Percentiles rank a stretch among this genome's conserved stretches.
Evolutionary conservation across 2,329 filamentous ascomycete genomes (phyloP).

Genomic region (Venturia oleaginea): DNA sequence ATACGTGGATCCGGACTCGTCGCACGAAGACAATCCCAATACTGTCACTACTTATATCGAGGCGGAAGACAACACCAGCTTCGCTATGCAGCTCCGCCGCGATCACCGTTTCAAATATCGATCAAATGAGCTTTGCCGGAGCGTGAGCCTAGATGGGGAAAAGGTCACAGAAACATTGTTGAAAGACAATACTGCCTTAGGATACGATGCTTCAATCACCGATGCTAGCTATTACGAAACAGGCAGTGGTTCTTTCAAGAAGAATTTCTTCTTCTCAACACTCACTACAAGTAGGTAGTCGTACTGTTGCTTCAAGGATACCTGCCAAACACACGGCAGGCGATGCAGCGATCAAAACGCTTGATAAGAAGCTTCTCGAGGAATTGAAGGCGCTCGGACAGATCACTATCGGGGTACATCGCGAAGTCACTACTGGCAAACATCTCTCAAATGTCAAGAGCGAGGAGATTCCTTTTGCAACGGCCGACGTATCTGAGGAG

Average conservation of each 20-base stretch:
- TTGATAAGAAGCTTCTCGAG: background rate
- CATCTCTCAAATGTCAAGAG: background rate
- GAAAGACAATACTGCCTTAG: background rate
- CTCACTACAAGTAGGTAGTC: background rate
- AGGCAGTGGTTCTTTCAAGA: background rate
- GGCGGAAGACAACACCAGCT: background rate
- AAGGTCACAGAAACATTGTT: background rate
- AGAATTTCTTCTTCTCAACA: background rate
- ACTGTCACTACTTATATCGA: background rate
- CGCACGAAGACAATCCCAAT: background rate
- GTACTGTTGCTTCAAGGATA: background rate
- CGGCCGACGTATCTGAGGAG: slow-evolving; percentile 1
- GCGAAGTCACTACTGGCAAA: background rate
- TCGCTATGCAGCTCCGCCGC: background rate
- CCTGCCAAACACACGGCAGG: background rate
- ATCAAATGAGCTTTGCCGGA: background rate
- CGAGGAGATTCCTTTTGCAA: background rate
- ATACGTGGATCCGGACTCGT: slow-evolving; percentile 8
- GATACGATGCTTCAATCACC: background rate
- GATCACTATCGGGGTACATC: slow-evolving; percentile 2
- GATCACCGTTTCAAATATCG: background rate
- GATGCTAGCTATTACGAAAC: background rate
- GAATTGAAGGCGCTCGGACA: background rate
- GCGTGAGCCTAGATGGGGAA: background rate
- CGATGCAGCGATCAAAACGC: background rate